These are phyloP conservation scores for Colletotrichum karsti DNA, from an alignment of 2,329 filamentous ascomycete genomes.

Conservation along the genomic window DNA sequence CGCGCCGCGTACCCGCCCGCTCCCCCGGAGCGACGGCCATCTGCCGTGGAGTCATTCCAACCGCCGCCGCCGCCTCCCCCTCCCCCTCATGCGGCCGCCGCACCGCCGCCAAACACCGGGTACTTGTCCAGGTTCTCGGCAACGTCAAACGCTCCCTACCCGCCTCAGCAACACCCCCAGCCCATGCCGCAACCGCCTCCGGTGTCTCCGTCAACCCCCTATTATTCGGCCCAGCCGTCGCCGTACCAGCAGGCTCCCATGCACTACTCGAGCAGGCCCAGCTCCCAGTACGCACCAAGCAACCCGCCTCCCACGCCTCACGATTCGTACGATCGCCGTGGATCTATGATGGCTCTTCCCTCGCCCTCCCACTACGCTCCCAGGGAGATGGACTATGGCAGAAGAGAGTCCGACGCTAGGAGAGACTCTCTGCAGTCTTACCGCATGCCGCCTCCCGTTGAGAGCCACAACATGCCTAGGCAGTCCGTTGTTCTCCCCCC, in stretches of 20 bases:
- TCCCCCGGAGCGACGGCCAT: constrained; percentile 52
- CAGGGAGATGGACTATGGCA: not conserved
- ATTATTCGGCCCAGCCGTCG: constrained; percentile 46
- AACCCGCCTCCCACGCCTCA: constrained; percentile 39
- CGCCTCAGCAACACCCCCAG: constrained; percentile 39
- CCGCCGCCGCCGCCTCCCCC: constrained; percentile 46
- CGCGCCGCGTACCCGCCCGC: constrained; percentile 47
- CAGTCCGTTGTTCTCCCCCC: constrained; percentile 3
- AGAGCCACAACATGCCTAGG: not conserved
- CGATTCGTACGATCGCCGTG: constrained; percentile 47
- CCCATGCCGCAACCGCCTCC: constrained; percentile 33
- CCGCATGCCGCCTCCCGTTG: constrained; percentile 40
- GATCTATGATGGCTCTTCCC: constrained; percentile 45
- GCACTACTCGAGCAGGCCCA: constrained; percentile 39
- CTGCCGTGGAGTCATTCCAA: constrained; percentile 55
- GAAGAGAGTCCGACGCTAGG: constrained; percentile 28
- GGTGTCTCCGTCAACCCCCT: constrained; percentile 43
- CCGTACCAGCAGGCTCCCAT: constrained; percentile 53
- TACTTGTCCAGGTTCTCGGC: constrained; percentile 45
- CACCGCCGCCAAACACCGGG: constrained; percentile 25
- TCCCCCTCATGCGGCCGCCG: constrained; percentile 41
- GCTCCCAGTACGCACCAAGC: constrained; percentile 40
- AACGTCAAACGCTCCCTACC: constrained; percentile 46
- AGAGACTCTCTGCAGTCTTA: constrained; percentile 37
- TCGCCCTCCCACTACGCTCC: constrained; percentile 42